These are phyloP conservation scores for Tillandsia fasciculata DNA, from an alignment of 176 grass and related monocot genomes.

Conservation along the genomic window DNA sequence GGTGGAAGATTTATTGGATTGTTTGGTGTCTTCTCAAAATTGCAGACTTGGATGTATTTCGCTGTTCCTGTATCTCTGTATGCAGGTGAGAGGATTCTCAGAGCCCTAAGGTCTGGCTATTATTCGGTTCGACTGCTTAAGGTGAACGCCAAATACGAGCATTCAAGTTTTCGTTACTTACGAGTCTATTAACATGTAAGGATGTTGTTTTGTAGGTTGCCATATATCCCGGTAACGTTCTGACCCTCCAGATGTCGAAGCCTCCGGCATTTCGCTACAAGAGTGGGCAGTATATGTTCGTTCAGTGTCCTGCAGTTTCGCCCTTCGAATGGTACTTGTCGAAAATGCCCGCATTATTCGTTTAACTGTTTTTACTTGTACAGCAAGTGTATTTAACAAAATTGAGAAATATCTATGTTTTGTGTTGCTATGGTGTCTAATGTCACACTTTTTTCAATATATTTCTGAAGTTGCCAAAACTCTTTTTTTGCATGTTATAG, in stretches of 20 bases:
- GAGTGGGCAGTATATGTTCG: slow-evolving; percentile 99
- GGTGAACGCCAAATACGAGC: slow-evolving; percentile 30
- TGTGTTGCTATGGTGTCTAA: too few species aligned
- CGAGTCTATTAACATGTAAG: slow-evolving; percentile 20
- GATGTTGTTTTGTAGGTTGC: slow-evolving; percentile 46
- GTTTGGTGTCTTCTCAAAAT: background rate
- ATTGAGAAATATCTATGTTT: background rate
- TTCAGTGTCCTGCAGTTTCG: slow-evolving; percentile 90
- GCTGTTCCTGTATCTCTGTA: slow-evolving; percentile 73
- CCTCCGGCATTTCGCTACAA: slow-evolving; percentile 79
- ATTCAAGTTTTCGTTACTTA: slow-evolving; percentile 22
- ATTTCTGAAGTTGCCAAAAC: background rate
- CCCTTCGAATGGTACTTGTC: slow-evolving; percentile 91
- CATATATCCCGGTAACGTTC: slow-evolving; percentile 95
- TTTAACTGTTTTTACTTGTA: background rate
- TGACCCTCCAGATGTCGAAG: slow-evolving; percentile 92
- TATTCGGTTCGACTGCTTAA: slow-evolving; percentile 80
- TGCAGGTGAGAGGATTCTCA: slow-evolving; percentile 74
- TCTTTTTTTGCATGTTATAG: slow-evolving; percentile 30
- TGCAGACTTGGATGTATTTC: slow-evolving; percentile 99
- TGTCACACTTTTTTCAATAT: too few species aligned
- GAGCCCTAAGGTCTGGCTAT: slow-evolving; percentile 81
- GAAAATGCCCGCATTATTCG: background rate
- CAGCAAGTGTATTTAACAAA: background rate
- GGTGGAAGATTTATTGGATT: slow-evolving; percentile 1